phyloP scores from a whole-genome alignment of 2,329 filamentous ascomycete genomes.

The Colletotrichum sp. region DNA sequence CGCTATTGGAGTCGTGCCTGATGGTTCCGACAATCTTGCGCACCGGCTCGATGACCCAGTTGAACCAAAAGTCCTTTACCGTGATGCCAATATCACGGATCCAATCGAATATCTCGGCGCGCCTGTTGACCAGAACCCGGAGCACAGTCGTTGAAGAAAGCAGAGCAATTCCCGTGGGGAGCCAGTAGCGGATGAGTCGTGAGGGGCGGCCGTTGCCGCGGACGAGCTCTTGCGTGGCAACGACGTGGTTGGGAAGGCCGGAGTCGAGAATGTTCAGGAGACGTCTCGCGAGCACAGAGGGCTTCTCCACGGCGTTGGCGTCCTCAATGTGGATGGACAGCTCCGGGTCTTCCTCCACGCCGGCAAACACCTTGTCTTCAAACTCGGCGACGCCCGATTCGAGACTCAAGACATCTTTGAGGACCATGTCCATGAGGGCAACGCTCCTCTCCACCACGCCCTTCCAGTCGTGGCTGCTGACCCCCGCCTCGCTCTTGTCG shows the following conservation, averaged over 20 bases:
- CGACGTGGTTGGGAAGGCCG: slow-evolving; percentile 71
- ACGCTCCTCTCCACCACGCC: slow-evolving; percentile 81
- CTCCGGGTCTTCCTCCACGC: slow-evolving; percentile 66
- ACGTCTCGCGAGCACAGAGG: slow-evolving; percentile 67
- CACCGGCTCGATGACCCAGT: slow-evolving; percentile 91
- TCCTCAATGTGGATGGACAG: slow-evolving; percentile 58
- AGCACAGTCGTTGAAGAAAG: slow-evolving; percentile 89
- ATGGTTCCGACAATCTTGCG: slow-evolving; percentile 89
- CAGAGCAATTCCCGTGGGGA: slow-evolving; percentile 70
- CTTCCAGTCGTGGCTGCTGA: slow-evolving; percentile 64
- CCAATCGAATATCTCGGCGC: slow-evolving; percentile 81
- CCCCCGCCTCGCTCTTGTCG: slow-evolving; percentile 56
- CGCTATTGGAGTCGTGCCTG: slow-evolving; percentile 87
- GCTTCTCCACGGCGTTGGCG: slow-evolving; percentile 50
- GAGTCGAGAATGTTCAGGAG: slow-evolving; percentile 72
- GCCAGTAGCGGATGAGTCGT: slow-evolving; percentile 83
- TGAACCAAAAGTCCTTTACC: slow-evolving; percentile 87
- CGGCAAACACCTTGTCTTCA: slow-evolving; percentile 69
- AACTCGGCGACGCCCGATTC: slow-evolving; percentile 68
- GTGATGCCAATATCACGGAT: slow-evolving; percentile 80
- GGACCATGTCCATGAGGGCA: slow-evolving; percentile 83
- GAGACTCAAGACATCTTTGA: slow-evolving; percentile 71
- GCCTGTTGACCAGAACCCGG: slow-evolving; percentile 74
- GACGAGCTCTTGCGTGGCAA: slow-evolving; percentile 60
- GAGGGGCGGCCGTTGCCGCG: slow-evolving; percentile 77